A percentile compares a stretch with the other conserved stretches of the same genome.
Conservation (phyloP, 2,329 filamentous ascomycete species). For the Trichoderma oligosporum region DNA sequence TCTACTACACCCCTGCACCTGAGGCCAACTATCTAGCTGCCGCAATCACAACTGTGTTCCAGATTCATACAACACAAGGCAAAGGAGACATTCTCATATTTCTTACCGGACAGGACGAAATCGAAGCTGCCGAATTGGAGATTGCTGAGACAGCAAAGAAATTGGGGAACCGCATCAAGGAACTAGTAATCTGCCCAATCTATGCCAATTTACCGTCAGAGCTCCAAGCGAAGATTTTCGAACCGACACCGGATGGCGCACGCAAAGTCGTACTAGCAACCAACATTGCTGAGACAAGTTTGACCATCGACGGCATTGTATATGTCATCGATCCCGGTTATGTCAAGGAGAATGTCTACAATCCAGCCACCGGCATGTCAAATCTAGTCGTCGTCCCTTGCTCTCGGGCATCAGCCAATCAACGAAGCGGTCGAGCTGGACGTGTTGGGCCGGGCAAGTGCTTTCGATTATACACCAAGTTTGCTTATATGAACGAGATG, state of each 20-base stretch:
- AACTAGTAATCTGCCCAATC: conserved; percentile 87
- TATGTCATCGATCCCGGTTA: conserved; percentile 96
- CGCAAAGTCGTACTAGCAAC: conserved; percentile 92
- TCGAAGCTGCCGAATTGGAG: conserved; percentile 80
- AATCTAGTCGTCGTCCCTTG: conserved; percentile 87
- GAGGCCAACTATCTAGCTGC: conserved; percentile 93
- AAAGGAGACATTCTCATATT: conserved; percentile 92
- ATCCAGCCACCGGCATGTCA: conserved; percentile 87
- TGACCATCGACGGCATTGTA: conserved; percentile 94
- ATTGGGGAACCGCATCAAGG: conserved; percentile 76
- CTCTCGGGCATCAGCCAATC: conserved; percentile 86
- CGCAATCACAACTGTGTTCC: conserved; percentile 88
- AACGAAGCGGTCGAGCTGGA: conserved; percentile 86
- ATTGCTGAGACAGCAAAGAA: conserved; percentile 83
- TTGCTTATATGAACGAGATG: conserved; percentile 91
- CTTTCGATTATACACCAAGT: conserved; percentile 90
- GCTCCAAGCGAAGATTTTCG: conserved; percentile 88
- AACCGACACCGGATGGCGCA: conserved; percentile 78
- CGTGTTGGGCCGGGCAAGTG: conserved; percentile 90
- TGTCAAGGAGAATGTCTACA: conserved; percentile 93
- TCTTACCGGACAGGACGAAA: conserved; percentile 93
- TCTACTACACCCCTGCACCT: conserved; percentile 84
- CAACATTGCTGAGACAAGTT: conserved; percentile 92
- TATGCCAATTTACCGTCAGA: conserved; percentile 92
- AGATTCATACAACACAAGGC: conserved; percentile 85